Evolutionary conservation across 2,329 filamentous ascomycete species (phyloP).

Genomic region (Pseudogymnoascus sp.): DNA sequence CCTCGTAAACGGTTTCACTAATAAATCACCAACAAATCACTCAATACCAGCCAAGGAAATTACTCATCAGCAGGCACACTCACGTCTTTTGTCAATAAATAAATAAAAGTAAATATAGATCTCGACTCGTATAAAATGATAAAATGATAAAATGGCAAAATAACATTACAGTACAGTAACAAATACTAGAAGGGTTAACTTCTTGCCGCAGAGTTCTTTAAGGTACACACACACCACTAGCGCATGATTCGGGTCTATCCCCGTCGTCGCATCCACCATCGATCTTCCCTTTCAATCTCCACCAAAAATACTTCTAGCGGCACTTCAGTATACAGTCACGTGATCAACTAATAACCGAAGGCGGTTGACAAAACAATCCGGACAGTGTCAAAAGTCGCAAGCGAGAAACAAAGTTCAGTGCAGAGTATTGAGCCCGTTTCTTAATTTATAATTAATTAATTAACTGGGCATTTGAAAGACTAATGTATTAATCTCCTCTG

Average conservation of each 20-base stretch:
- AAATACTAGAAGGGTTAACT: background rate
- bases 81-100: background rate
- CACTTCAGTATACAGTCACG: background rate
- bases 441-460: too few species aligned
- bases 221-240: background rate
- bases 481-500: too few species aligned
- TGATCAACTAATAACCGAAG: too few species aligned
- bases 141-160: background rate
- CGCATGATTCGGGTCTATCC: background rate
- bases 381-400: too few species aligned
- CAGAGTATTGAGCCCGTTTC: too few species aligned
- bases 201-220: too few species aligned
- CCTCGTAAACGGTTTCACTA: constrained; percentile 4
- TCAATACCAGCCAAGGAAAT: background rate
- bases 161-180: background rate
- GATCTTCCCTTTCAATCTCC: background rate
- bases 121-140: background rate
- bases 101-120: background rate
- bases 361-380: too few species aligned
- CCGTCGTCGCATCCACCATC: background rate
- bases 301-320: background rate
- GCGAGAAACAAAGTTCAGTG: too few species aligned
- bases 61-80: background rate
- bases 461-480: too few species aligned
- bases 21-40: background rate